Conservation (phyloP, 164 flowering plant genomes). For the Liriodendron chinense region DNA sequence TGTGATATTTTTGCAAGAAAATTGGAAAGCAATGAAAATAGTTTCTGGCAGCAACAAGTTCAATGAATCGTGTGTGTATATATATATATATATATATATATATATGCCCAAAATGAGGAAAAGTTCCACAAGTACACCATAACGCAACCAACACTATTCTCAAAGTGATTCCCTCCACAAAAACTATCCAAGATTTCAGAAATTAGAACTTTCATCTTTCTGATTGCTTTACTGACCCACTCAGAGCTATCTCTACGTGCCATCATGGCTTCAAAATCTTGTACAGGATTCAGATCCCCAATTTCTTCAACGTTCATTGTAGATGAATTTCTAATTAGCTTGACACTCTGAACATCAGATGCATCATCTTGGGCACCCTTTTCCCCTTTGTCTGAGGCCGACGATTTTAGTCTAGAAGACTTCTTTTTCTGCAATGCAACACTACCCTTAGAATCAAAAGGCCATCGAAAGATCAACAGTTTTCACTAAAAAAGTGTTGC, state of each 20-base stretch:
- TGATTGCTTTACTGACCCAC: conserved; percentile 74
- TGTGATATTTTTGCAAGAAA: too few species aligned
- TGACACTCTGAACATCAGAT: conserved; percentile 22
- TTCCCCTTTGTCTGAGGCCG: conserved; percentile 52
- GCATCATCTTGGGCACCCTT: conserved; percentile 18
- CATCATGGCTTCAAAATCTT: conserved; percentile 93
- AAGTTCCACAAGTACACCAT: too few species aligned
- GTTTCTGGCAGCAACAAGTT: too few species aligned
- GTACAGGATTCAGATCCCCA: conserved; percentile 57
- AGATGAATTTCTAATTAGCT: conserved; percentile 25
- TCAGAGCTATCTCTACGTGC: conserved; percentile 69
- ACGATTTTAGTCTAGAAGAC: conserved; percentile 47
- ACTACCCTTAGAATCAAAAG: conserved; percentile 1
- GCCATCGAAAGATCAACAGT: neutral
- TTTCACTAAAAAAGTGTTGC: neutral
- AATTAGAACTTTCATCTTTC: conserved; percentile 55
- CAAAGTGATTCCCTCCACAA: conserved; percentile 48
- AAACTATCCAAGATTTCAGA: conserved; percentile 57
- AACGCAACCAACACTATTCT: conserved; percentile 70
- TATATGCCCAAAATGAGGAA: too few species aligned
- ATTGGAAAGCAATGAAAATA: too few species aligned
- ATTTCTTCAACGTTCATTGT: conserved; percentile 41
- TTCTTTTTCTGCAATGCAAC: conserved; percentile 67
- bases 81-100: too few species aligned
- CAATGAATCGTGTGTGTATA: too few species aligned